Conservation (phyloP, 2,329 filamentous ascomycete species). For the Fusarium veterinarium region DNA sequence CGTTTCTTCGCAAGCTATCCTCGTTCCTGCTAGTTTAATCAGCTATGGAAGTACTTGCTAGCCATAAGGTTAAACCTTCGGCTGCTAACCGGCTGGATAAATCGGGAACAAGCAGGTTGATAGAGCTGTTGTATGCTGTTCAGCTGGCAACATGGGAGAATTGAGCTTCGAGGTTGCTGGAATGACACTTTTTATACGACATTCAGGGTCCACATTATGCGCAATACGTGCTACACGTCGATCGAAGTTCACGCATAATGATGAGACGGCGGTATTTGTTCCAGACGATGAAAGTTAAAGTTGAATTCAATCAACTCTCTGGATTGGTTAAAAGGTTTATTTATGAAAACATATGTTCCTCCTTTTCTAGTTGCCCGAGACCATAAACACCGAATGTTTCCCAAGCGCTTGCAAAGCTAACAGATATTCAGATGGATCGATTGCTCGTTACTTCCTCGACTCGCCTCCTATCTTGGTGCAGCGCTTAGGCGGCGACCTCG, state of each 20-base stretch:
- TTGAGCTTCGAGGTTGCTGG: not conserved
- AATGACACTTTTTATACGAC: not conserved
- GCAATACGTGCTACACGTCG: not conserved
- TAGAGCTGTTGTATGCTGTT: not conserved
- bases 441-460: conserved; percentile 1
- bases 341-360: conserved; percentile 29
- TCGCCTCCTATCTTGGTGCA: not conserved
- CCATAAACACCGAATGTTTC: conserved; percentile 36
- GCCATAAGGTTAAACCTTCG: not conserved
- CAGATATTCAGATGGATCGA: conserved; percentile 24
- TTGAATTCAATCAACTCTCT: not conserved
- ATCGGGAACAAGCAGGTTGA: not conserved
- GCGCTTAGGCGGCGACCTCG: conserved; percentile 53
- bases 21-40: not conserved
- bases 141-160: not conserved
- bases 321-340: conserved; percentile 19
- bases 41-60: not conserved
- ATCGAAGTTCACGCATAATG: not conserved
- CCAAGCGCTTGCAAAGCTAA: conserved; percentile 36
- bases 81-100: not conserved
- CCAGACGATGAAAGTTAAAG: not conserved
- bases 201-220: not conserved
- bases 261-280: not conserved
- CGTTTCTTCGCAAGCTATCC: not conserved
- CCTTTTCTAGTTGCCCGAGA: conserved; percentile 26